Evolutionary conservation across 805 yeast species (phyloP), one percentile per base, ranked within the genome.

Genomic region (Zygosaccharomyces rouxii): DNA sequence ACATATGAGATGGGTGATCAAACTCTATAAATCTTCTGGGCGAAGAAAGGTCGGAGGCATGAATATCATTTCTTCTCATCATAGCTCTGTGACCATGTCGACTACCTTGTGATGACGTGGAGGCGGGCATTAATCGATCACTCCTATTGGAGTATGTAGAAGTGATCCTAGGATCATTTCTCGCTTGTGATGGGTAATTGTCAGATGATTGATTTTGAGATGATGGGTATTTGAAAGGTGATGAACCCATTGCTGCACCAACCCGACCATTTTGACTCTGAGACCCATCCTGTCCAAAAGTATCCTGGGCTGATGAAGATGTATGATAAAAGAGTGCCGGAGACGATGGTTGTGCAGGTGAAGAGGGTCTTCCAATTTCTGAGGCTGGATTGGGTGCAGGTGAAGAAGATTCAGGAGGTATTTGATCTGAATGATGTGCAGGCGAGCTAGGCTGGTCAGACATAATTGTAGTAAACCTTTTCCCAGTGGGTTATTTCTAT

Each of bases 31-130:
- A 73, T 55, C 89, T 72, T 61, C 89, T 71, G 28, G 94, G 89
- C 2, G 95, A 82, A 0, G 88, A 78, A n/a, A 78, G 67, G 48
- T 86, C 95, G 0, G 84, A 74, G 0, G 84, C 78, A 62, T 84
- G 84, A 44, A 89, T 74, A 63, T 89, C 96, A 56, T 94, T 89
- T 70, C 97, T 79, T 48, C 80, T 72, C 59, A 84, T 74, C 29
- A 66, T 74, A 44, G 81, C 72, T 42, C 76, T 77, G 55, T 76
- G 69, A 29, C 59, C 51, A 51, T 62, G 29, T 55, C 78, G 71
- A 35, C 62, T 52, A 55, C 60, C 37, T 13, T 54, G 49, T 2
- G 64, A 54, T 2, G 68, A 62, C 2, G 63, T 54, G 10, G 56
- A 48, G 16, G 28, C 38, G 18, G 49, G 49, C 11, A 63, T 55